These are phyloP conservation scores for Trypanosoma congolense DNA, from an alignment of 208 protist species.

Conservation along the genomic window DNA sequence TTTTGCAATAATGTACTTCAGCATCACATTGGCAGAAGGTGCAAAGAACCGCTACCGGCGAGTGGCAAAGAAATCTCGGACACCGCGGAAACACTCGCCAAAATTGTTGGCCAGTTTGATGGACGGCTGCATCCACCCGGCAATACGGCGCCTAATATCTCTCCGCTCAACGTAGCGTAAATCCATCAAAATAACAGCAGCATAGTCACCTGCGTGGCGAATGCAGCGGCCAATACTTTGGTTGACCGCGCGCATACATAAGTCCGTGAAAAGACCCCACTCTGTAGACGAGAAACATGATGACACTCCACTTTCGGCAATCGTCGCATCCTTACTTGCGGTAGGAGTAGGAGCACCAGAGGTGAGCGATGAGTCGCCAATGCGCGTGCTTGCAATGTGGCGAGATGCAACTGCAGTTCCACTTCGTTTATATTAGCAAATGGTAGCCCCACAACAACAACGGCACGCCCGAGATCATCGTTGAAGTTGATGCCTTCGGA, in stretches of 20 bases:
- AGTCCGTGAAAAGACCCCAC: constrained; percentile 84
- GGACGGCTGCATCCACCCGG: constrained; percentile 69
- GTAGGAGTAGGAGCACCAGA: not conserved
- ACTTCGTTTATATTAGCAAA: constrained; percentile 91
- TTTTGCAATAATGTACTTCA: too few relatives aligned
- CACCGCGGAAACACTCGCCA: constrained; percentile 66
- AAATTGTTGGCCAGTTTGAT: constrained; percentile 31
- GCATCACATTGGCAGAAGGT: too few relatives aligned
- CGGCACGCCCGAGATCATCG: constrained; percentile 91
- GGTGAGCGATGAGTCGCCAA: constrained; percentile 1
- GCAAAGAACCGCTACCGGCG: not conserved
- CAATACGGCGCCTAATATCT: constrained; percentile 40
- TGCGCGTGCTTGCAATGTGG: constrained; percentile 49
- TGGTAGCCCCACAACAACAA: constrained; percentile 95
- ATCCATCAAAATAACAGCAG: constrained; percentile 92
- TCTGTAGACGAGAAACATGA: constrained; percentile 35
- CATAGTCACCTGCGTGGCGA: constrained; percentile 91
- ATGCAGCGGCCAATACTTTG: constrained; percentile 95
- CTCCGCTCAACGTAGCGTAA: constrained; percentile 67
- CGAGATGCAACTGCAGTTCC: constrained; percentile 78
- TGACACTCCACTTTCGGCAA: not conserved
- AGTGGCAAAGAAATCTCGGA: constrained; percentile 54
- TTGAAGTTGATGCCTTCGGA: constrained; percentile 98
- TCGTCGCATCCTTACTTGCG: not conserved
- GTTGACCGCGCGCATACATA: constrained; percentile 96